Evolutionary conservation across 805 yeast species (phyloP).

Genomic region (Cyberlindnera amylophila): DNA sequence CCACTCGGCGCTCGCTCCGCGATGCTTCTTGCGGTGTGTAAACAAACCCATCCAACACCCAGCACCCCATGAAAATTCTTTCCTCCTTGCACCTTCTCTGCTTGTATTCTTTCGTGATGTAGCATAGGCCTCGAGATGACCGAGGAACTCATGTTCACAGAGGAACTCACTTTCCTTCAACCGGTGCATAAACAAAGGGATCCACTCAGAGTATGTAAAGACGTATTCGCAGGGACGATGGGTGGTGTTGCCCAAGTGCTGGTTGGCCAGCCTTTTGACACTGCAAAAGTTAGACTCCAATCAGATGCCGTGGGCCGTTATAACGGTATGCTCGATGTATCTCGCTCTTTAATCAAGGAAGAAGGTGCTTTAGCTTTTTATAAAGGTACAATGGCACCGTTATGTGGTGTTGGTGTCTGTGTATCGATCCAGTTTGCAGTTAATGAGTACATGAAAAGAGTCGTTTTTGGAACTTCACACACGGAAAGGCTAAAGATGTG

Average conservation of each 20-base stretch:
- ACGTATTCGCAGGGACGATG: slow-evolving; percentile 70
- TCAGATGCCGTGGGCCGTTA: slow-evolving; percentile 79
- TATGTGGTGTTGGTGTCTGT: slow-evolving; percentile 93
- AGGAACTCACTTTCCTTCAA: slow-evolving; percentile 13
- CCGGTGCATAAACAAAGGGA: slow-evolving; percentile 8
- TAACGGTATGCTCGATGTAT: slow-evolving; percentile 71
- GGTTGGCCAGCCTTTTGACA: slow-evolving; percentile 94
- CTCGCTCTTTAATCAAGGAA: slow-evolving; percentile 62
- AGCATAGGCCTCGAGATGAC: no score
- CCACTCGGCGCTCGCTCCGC: slow-evolving; percentile 10
- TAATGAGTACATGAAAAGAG: slow-evolving; percentile 88
- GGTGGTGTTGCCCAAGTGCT: slow-evolving; percentile 97
- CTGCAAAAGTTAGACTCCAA: slow-evolving; percentile 89
- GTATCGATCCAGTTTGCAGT: slow-evolving; percentile 95
- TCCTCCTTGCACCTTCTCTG: no score
- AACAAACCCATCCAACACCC: background rate
- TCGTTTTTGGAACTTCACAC: slow-evolving; percentile 44
- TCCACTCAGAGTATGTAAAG: slow-evolving; percentile 25
- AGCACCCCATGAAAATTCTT: no score
- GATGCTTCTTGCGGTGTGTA: slow-evolving; percentile 16
- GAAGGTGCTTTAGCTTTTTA: slow-evolving; percentile 89
- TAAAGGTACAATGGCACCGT: slow-evolving; percentile 90
- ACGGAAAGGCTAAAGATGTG: slow-evolving; percentile 40
- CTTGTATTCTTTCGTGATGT: no score
- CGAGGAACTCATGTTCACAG: slow-evolving; percentile 12